Percentiles rank a stretch among this genome's conserved stretches.
These are phyloP conservation scores for Lepidium africanum DNA, from an alignment of 345 rosid genomes.

Conservation along the genomic window DNA sequence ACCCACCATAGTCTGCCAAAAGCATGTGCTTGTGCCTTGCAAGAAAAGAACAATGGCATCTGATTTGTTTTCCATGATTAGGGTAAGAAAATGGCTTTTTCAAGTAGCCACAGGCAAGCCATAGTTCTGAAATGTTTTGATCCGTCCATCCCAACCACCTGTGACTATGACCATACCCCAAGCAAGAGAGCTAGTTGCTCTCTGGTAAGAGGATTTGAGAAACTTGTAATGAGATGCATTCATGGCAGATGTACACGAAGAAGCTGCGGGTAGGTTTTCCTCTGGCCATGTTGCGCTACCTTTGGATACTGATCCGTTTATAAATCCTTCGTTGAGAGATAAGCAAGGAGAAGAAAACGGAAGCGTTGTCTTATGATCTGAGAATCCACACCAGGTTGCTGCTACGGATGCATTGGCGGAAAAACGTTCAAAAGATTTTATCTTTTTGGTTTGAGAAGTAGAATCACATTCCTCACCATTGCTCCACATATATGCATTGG, in stretches of 20 bases:
- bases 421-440: constrained; percentile 66
- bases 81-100: not conserved
- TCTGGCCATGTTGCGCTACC: constrained; percentile 62
- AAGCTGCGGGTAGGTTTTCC: constrained; percentile 51
- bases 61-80: constrained; percentile 9
- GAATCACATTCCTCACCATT: constrained; percentile 24
- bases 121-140: constrained; percentile 80
- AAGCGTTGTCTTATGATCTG: constrained; percentile 22
- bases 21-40: constrained; percentile 25
- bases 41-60: constrained; percentile 24
- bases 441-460: constrained; percentile 35
- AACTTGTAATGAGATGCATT: constrained; percentile 63
- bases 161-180: constrained; percentile 96
- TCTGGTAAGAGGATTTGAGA: constrained; percentile 66
- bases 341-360: constrained; percentile 44
- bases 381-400: constrained; percentile 66
- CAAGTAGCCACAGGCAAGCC: constrained; percentile 62
- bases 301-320: constrained; percentile 39
- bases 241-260: constrained; percentile 31
- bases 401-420: constrained; percentile 70
- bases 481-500: constrained; percentile 71
- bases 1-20: constrained; percentile 22
- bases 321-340: constrained; percentile 46
- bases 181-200: constrained; percentile 51
- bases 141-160: constrained; percentile 90